Base-by-base conservation (phyloP, 805 yeast genomes). In the Ogataea pignaliae region DNA sequence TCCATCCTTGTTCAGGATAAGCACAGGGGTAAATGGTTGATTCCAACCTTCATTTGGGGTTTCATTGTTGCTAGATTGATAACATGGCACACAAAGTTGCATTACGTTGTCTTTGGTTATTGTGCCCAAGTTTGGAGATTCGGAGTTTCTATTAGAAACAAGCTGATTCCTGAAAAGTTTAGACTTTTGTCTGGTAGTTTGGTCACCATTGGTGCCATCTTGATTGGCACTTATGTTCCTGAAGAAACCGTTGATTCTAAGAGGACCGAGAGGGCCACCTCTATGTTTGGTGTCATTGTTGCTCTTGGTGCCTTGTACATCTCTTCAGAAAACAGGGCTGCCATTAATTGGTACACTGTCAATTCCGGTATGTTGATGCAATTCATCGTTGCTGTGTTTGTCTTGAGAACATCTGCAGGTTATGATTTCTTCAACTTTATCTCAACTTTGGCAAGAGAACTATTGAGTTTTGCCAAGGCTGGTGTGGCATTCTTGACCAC, bases 351-450 rank as follows among this genome's bases (percentile, higher is more conserved):
- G 83, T 71, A 75, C 50, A 76, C 83, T 3, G 83, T 80, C 21
- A 73, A 76, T 48, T 73, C 76, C 29, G 85, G 84, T 34, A 68
- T 75, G 66, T 70, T 80, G 57, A 72, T 76, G 68, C 85, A 80
- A 59, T 80, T 66, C 55, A 72, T 78, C 45, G 60, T 80, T 46
- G 83, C 84, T 5, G 65, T 80, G 36, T 80, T 80, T 51, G 85
- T 80, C 11, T 67, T 80, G 57, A 67, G 85, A 56, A 80, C 85
- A 16, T 67, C 68, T 53, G 70, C 71, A 37, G 85, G 85, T 47
- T 79, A 73, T 57, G 83, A 79, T 56, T 68, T 80, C 52, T 80
- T 80, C 68, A 74, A 78, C 63, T 80, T 79, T 57, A 74, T 80
- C 53, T 75, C 82, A 21, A 64, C 69, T 42, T 66, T 80, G 55